Base-by-base conservation (phyloP, 1,284 basidiomycete species). In the Anthracocystis walkeri region DNA sequence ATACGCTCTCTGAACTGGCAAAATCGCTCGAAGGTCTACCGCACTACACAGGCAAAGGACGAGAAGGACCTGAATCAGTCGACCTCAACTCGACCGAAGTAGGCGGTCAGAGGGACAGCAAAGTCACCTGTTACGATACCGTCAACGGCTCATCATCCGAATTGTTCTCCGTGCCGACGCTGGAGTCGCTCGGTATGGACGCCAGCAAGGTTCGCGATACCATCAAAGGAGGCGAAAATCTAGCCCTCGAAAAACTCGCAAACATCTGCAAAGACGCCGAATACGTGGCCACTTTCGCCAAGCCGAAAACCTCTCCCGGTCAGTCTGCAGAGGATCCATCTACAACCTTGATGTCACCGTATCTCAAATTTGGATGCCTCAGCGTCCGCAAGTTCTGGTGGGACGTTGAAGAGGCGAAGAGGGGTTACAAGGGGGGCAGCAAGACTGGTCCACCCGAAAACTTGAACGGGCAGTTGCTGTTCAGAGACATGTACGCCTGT, bases 341-440 rank as follows among this genome's bases (percentile, higher is more conserved):
- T 10, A 81, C 79, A 2, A 88, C 87, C 2, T 74, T 87, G 8
- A 78, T 88, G 12, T 86, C 84, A 16, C 86, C 87, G 0, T 87
- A 87, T 75, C 77, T 88, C 57, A 89, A 89, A 66, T 89, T 89
- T 67, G 88, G 88, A 23, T 88, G 87, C 59, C 69, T 89, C 14
- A 86, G 87, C 27, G 81, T 87, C 2, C 63, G 79, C 4, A 71
- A 69, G 51, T 53, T 81, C 40, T 81, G 79, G 79, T 77, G 67
- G 61, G 79, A 81, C 33, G 68, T 54, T 4, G 65, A 78, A 16
- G 78, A 80, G 16, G 63, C 63, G 5, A 73, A 75, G 58, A 76
- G 75, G 23, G 63, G 62, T 58, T 79, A 79, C 67, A 81, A 81
- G 53, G 78, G 78, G 7, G 70, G 63, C n/a, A 64, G 59, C 31